Evolutionary conservation across 257 asterid genomes (phyloP), one percentile per base, ranked within the genome.

Genomic region (Primulina huaijiensis): DNA sequence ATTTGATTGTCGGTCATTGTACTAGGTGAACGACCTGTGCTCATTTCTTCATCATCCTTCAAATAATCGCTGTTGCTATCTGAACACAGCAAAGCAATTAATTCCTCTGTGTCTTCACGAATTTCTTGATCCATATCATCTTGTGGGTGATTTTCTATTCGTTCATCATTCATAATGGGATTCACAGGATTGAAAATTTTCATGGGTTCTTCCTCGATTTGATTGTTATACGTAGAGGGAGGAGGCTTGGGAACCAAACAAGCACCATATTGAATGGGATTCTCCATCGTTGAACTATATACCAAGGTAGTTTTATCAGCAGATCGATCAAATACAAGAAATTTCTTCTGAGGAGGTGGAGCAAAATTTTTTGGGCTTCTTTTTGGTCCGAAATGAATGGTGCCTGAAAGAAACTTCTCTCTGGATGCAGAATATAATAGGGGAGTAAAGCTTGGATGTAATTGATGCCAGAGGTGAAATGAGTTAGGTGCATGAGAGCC

Each of bases 281-380:
- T 50, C 56, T 50, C 56, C 56, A 16, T 50, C 19, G 4, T 14
- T 12, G n/a, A 43, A 43, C 53, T 12, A 43, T 43, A 43, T 43
- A 43, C 19, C n/a, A 88, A 53, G 34, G 92, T 87, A 37, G 90
- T 93, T 68, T 81, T 88, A 58, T 85, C 90, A 62, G 88, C 90
- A 20, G 96, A 89, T 53, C 85, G 95, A 80, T 93, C 99, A 70
- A 93, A 90, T 12, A 90, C 94, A 4, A 93, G 88, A 73, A 89
- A 93, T 70, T 73, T 80, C 84, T 84, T 93, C 62, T 67, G 86
- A 17, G 74, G 17, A 56, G 70, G 71, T 5, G 69, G 43, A 25
- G 80, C 8, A 75, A 64, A 82, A 5, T 34, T 77, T n/a, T 64
- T 62, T 7, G 85, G 76, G 55, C 33, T 21, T 30, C 52, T 77